Conservation (phyloP, 23 red algal species). For the Chondrus crispus region DNA sequence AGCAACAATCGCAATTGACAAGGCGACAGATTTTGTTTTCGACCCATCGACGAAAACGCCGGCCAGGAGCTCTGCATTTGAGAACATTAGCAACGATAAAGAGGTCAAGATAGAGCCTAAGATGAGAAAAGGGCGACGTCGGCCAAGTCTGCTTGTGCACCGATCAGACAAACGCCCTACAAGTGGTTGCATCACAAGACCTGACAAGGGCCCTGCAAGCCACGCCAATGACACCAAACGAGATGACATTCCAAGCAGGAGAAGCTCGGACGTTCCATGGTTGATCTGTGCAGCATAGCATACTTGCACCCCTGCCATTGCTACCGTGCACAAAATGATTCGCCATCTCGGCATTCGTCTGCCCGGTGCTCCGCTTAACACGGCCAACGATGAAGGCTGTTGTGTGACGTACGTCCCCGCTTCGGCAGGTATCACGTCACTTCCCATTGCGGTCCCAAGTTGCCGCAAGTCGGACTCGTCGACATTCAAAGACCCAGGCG, state of each 20-base stretch:
- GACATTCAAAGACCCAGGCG: no score
- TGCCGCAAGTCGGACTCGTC: no score
- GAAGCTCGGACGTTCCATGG: constrained; percentile 62
- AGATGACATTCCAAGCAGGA: constrained; percentile 51
- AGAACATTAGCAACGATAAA: constrained; percentile 59
- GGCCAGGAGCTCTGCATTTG: constrained; percentile 43
- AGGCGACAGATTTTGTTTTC: neutral
- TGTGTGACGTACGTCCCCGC: no score
- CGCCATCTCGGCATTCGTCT: no score
- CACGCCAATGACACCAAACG: constrained; percentile 78
- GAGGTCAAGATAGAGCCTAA: constrained; percentile 58
- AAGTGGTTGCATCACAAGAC: constrained; percentile 80
- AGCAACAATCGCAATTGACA: constrained; percentile 58
- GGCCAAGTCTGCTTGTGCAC: constrained; percentile 53
- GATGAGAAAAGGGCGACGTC: constrained; percentile 79
- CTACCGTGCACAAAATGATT: constrained; percentile 46
- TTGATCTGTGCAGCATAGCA: constrained; percentile 86
- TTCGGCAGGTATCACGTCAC: no score
- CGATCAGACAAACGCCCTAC: constrained; percentile 73
- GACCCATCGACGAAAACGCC: neutral
- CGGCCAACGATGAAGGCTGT: no score
- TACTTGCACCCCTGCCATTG: constrained; percentile 81
- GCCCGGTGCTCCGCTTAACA: no score
- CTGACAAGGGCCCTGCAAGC: constrained; percentile 89
- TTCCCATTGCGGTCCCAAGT: no score